These are phyloP conservation scores for Amanita molliuscula DNA, from an alignment of 768 basidiomycete species.

Conservation along the genomic window DNA sequence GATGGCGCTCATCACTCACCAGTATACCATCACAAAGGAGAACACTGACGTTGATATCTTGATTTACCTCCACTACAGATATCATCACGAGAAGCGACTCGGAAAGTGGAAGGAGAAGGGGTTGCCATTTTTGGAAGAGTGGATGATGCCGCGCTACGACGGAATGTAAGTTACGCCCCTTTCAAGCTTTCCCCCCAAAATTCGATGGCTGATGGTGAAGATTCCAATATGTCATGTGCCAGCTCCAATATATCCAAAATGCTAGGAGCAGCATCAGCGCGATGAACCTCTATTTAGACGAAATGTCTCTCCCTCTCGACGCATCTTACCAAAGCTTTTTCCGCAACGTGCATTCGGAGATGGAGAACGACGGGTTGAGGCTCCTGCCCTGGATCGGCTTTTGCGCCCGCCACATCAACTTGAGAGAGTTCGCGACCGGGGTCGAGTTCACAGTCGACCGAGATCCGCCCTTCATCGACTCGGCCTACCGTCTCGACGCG, in stretches of 20 bases:
- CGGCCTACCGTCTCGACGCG: neutral
- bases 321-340: neutral
- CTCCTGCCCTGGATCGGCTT: neutral
- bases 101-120: neutral
- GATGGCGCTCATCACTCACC: neutral
- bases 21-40: neutral
- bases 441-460: neutral
- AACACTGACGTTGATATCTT: neutral
- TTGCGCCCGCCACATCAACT: neutral
- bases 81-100: neutral
- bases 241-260: neutral
- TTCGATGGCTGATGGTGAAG: neutral
- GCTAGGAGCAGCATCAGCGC: constrained; percentile 1
- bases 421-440: neutral
- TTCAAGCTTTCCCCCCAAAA: neutral
- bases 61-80: neutral
- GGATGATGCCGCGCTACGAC: neutral
- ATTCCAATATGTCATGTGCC: neutral
- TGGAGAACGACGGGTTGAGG: neutral
- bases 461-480: constrained; percentile 1
- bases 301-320: neutral
- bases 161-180: neutral
- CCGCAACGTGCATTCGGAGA: neutral
- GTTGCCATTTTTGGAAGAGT: neutral
- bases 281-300: neutral